Evolutionary conservation across 164 flowering plant species (phyloP).

Genomic region (grape (Vitis vinifera)): DNA sequence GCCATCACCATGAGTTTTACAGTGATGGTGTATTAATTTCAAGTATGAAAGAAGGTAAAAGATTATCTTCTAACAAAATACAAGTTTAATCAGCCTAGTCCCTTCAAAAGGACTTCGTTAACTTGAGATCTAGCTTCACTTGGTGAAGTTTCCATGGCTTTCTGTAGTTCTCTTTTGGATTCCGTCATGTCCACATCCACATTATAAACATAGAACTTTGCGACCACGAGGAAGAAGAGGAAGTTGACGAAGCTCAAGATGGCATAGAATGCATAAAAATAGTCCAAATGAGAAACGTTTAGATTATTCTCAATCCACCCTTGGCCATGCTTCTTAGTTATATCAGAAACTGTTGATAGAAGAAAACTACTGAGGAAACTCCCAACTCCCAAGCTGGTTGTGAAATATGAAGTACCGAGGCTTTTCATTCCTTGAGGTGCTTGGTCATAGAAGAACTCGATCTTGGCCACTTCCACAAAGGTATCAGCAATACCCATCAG

Average conservation of each 20-base stretch:
- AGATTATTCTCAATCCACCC: constrained; percentile 64
- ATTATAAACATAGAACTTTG: constrained; percentile 52
- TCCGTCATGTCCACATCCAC: constrained; percentile 21
- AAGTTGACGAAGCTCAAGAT: constrained; percentile 45
- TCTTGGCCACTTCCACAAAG: constrained; percentile 57
- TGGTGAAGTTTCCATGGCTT: not conserved
- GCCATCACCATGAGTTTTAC: too few species aligned
- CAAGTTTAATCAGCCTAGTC: not conserved
- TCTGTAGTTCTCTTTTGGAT: constrained; percentile 19
- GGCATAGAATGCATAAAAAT: constrained; percentile 50
- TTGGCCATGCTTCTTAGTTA: constrained; percentile 37
- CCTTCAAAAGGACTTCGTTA: too few species aligned
- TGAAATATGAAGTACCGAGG: constrained; percentile 58
- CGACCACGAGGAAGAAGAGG: constrained; percentile 36
- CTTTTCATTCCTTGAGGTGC: constrained; percentile 73
- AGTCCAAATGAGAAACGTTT: constrained; percentile 56
- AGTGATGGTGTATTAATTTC: too few species aligned
- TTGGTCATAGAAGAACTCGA: constrained; percentile 70
- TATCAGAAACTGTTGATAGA: constrained; percentile 33
- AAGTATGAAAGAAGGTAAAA: too few species aligned
- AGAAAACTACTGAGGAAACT: constrained; percentile 52
- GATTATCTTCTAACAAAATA: too few species aligned
- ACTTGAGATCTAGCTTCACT: too few species aligned
- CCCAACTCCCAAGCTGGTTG: constrained; percentile 52
- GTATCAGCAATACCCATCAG: constrained; percentile 55